Percentiles rank a stretch among this genome's conserved stretches.
Conservation (phyloP, 148 eudicot genomes). For the Rhododendron ferrugineum region DNA sequence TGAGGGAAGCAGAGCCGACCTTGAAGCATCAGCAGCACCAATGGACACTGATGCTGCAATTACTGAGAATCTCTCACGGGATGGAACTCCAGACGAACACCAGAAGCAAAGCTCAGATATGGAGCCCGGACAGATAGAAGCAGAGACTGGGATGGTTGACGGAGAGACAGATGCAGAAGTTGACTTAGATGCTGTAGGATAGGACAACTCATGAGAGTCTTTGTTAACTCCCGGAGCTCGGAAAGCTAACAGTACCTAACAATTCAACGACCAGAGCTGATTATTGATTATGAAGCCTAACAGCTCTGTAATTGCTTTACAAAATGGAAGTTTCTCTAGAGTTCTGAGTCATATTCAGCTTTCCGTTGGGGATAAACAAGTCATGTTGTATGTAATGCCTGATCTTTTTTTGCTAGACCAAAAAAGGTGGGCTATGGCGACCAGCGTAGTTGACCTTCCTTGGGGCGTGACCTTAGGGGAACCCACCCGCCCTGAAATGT, state of each 20-base stretch:
- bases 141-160: slow-evolving; percentile 64
- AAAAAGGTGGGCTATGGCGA: background rate
- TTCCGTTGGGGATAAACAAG: background rate
- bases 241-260: background rate
- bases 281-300: background rate
- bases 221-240: background rate
- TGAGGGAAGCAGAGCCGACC: slow-evolving; percentile 56
- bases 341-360: background rate
- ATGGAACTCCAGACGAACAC: slow-evolving; percentile 54
- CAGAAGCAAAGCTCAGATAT: slow-evolving; percentile 64
- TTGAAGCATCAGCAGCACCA: slow-evolving; percentile 52
- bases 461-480: background rate
- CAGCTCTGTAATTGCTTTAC: background rate
- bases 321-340: background rate
- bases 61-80: slow-evolving; percentile 50
- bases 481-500: background rate
- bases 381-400: background rate
- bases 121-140: slow-evolving; percentile 78
- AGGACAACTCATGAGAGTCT: background rate
- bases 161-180: slow-evolving; percentile 83
- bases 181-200: slow-evolving; percentile 49
- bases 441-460: background rate
- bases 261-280: background rate
- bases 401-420: background rate
- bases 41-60: slow-evolving; percentile 55